phyloP scores from a whole-genome alignment of 345 rosid species.

The Sonneratia alba region DNA sequence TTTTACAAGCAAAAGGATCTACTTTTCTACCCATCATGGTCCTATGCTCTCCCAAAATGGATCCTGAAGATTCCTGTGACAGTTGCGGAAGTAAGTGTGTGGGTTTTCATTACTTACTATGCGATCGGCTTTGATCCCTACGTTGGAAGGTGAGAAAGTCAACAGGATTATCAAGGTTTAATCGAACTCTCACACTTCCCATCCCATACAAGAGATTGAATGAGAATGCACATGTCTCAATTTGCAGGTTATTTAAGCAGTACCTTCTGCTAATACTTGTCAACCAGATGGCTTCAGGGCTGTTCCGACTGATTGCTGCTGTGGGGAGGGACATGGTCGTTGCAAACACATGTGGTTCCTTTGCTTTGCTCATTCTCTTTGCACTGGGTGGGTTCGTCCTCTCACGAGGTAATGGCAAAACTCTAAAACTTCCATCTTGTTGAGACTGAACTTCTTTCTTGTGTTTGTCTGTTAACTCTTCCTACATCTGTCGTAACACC shows the following conservation, averaged over 20 bases:
- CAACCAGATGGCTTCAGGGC: slow-evolving; percentile 76
- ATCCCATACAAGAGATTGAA: neutral
- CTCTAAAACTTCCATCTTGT: neutral
- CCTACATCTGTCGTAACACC: neutral
- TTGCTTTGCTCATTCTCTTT: slow-evolving; percentile 49
- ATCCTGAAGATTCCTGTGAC: slow-evolving; percentile 57
- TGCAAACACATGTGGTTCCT: slow-evolving; percentile 52
- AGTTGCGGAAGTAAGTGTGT: slow-evolving; percentile 46
- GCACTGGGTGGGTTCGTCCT: slow-evolving; percentile 71
- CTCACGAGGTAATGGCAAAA: slow-evolving; percentile 42
- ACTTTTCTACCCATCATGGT: slow-evolving; percentile 65
- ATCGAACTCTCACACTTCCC: neutral
- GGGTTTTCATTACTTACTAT: slow-evolving; percentile 58
- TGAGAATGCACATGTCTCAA: neutral
- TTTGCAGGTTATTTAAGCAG: slow-evolving; percentile 58
- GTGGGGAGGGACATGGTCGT: slow-evolving; percentile 63
- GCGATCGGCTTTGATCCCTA: slow-evolving; percentile 61
- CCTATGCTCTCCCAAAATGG: slow-evolving; percentile 53
- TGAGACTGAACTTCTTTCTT: neutral
- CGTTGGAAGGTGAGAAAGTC: slow-evolving; percentile 35
- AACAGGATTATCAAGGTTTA: neutral
- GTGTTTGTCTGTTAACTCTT: neutral
- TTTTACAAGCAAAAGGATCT: slow-evolving; percentile 66
- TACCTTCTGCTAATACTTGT: slow-evolving; percentile 47
- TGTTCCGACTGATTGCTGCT: slow-evolving; percentile 70